These are phyloP conservation scores for Tricholomella constricta DNA, from an alignment of 768 basidiomycete genomes.

Conservation along the genomic window DNA sequence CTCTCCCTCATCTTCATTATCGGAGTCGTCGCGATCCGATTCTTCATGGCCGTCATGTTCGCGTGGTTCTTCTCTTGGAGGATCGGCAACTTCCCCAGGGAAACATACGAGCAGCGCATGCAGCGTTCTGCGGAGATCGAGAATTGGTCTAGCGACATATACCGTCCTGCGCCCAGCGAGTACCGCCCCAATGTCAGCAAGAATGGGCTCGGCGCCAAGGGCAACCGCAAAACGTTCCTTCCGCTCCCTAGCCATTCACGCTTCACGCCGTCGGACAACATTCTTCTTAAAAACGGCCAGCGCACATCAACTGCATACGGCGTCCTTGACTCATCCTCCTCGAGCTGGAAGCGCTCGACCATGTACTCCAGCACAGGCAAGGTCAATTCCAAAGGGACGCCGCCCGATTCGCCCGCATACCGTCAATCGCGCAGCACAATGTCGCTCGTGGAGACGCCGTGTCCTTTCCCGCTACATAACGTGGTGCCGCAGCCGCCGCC, in stretches of 20 bases:
- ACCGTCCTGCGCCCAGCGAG: constrained; percentile 86
- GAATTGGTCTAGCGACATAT: constrained; percentile 95
- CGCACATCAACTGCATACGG: constrained; percentile 69
- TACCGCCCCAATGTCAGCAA: constrained; percentile 89
- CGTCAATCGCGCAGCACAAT: constrained; percentile 82
- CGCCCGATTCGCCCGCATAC: constrained; percentile 72
- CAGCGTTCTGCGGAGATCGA: constrained; percentile 89
- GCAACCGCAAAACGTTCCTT: constrained; percentile 61
- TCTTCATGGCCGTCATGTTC: constrained; percentile 96
- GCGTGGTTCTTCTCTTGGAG: constrained; percentile 98
- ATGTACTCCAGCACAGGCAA: constrained; percentile 51
- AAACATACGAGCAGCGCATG: constrained; percentile 92
- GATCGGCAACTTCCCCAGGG: constrained; percentile 89
- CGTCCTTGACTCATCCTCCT: constrained; percentile 56
- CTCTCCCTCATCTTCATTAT: constrained; percentile 96
- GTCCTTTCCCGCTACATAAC: constrained; percentile 90
- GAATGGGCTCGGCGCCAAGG: constrained; percentile 60
- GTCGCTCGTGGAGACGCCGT: constrained; percentile 72
- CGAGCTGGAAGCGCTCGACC: constrained; percentile 59
- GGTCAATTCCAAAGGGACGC: constrained; percentile 53
- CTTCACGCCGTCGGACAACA: constrained; percentile 72
- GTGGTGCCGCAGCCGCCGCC: constrained; percentile 91
- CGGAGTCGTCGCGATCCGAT: constrained; percentile 93
- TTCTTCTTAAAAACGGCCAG: constrained; percentile 48
- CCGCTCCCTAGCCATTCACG: constrained; percentile 58